phyloP scores from a whole-genome alignment of 192 early-diverging fungal genomes.

The Backusella tuberculispora region DNA sequence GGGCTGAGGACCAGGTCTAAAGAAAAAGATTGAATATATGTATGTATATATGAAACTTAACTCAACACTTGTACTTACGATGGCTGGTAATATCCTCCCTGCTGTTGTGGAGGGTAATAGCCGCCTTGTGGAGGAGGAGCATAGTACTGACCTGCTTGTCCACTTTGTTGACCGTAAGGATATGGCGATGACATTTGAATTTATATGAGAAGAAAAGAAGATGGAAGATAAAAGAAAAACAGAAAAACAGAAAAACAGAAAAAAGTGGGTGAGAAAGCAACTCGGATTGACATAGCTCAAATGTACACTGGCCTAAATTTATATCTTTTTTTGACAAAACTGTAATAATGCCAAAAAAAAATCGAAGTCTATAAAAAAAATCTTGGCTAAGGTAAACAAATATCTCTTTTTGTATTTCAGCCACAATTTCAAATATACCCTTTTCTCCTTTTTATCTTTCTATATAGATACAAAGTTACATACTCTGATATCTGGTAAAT shows the following conservation, averaged over 20 bases:
- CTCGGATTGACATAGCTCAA: not conserved
- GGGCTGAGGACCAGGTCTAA: slow-evolving; percentile 32
- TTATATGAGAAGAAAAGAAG: not conserved
- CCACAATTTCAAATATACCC: not conserved
- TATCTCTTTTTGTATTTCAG: slow-evolving; percentile 9
- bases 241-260: slow-evolving; percentile 8
- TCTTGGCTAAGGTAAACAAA: not conserved
- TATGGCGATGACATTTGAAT: not conserved
- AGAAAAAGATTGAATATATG: not conserved
- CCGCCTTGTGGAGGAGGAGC: not conserved
- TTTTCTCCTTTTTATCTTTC: not conserved
- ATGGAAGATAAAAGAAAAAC: not conserved
- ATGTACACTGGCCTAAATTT: not conserved
- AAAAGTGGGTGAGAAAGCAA: not conserved
- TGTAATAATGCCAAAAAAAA: not conserved
- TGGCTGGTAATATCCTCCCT: slow-evolving; percentile 17
- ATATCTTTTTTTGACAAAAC: not conserved
- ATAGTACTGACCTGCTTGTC: slow-evolving; percentile 8
- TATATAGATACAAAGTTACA: not conserved
- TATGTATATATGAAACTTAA: not conserved
- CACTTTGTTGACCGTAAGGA: not conserved
- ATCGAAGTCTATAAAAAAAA: not conserved
- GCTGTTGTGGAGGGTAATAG: slow-evolving; percentile 12
- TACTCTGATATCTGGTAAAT: too few species aligned
- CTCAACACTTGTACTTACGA: not conserved